These are phyloP conservation scores for Kodamaea ohmeri DNA, from an alignment of 1,139 yeast genomes.

Conservation along the genomic window DNA sequence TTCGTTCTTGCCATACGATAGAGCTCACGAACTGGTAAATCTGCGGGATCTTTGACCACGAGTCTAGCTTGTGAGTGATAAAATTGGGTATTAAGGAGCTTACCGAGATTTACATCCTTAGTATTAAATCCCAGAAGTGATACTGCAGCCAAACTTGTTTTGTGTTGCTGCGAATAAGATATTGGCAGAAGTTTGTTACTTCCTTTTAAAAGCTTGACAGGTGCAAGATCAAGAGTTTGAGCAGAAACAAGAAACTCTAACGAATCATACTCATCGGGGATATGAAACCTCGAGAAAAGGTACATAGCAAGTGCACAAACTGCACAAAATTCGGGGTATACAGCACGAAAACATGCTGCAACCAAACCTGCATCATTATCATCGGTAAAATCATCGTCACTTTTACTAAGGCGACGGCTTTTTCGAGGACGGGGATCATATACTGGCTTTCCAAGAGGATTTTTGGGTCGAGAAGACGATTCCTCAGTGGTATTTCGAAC, in stretches of 20 bases:
- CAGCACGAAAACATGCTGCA: slow-evolving; percentile 20
- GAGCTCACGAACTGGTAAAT: slow-evolving; percentile 16
- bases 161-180: slow-evolving; percentile 30
- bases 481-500: too few relatives aligned
- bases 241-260: slow-evolving; percentile 20
- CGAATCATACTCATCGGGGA: slow-evolving; percentile 30
- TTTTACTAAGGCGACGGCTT: not conserved
- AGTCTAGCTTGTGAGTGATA: slow-evolving; percentile 11
- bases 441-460: slow-evolving; percentile 1
- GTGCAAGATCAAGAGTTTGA: slow-evolving; percentile 17
- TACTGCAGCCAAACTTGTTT: slow-evolving; percentile 24
- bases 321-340: slow-evolving; percentile 30
- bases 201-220: slow-evolving; percentile 27
- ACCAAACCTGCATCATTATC: not conserved
- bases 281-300: slow-evolving; percentile 31
- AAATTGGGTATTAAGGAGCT: slow-evolving; percentile 21
- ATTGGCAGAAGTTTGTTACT: slow-evolving; percentile 25
- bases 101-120: slow-evolving; percentile 22
- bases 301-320: slow-evolving; percentile 30
- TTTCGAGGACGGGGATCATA: not conserved
- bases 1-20: slow-evolving; percentile 12
- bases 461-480: too few relatives aligned
- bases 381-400: not conserved
- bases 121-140: slow-evolving; percentile 22
- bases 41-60: slow-evolving; percentile 13